Evolutionary conservation across 257 asterid species (phyloP), one percentile per base, ranked within the genome.

Genomic region (Echites panduratus): DNA sequence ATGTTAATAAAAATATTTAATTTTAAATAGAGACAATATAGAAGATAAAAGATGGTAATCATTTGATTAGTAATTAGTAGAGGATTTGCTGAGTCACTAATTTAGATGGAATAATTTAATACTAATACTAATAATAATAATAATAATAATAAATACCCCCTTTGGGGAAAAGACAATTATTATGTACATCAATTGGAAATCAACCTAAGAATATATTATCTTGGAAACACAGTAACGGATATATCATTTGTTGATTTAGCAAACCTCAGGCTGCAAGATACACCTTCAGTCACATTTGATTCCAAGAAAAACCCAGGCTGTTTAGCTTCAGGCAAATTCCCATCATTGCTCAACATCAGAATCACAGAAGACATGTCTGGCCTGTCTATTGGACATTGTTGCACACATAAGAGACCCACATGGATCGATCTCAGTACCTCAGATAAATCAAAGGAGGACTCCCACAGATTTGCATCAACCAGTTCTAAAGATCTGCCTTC

Each of bases 351-450:
- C 44, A 84, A 29, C 85, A 84, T 81, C 61, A 68, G 24, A 56
- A 84, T 63, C 35, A 79, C 82, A 48, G 73, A 73, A 9, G 84
- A 73, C 87, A 84, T 84, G 49, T 47, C 68, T 57, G 88, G 88
- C 73, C 85, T 82, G 40, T 71, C 85, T 14, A 72, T 71, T 8
- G 80, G 79, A 69, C 49, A 50, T 47, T 76, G 70, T 70, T 84
- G 85, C 13, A 79, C 87, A 53, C 85, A 84, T 61, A 84, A 44
- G 12, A 84, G 61, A 1, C 85, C 87, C 0, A 84, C 85, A 10
- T 81, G 84, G 32, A 81, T 70, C 7, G 80, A 73, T 71, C 88
- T 52, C 29, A 75, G 53, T 12, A 81, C 76, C 77, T 81, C 76
- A 16, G 49, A 24, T 52, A 27, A n/a, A 22, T 59, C 13, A 22